Percentiles rank a stretch among this genome's conserved stretches.
These are phyloP conservation scores for Osmozyma mogii DNA, from an alignment of 805 yeast genomes.

Conservation along the genomic window DNA sequence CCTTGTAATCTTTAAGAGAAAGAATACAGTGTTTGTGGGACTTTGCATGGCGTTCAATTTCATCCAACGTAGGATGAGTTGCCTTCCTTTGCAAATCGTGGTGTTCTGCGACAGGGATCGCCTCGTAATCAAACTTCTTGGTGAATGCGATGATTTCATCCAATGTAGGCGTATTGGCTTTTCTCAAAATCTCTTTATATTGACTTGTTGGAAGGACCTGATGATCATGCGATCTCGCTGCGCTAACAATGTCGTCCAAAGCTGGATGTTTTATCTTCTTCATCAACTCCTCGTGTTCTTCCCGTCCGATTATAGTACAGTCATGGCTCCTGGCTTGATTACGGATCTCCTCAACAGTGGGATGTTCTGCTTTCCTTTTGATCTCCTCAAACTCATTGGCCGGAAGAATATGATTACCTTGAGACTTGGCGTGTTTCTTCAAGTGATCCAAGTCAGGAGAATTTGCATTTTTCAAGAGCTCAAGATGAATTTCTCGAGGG, in stretches of 20 bases:
- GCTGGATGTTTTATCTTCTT: neutral
- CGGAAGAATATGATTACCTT: conserved; percentile 9
- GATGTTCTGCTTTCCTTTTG: too few species aligned
- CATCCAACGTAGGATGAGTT: too few species aligned
- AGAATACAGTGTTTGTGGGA: too few species aligned
- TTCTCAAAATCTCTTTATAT: conserved; percentile 3
- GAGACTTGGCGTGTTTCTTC: conserved; percentile 12
- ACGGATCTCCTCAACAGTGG: too few species aligned
- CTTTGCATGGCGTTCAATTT: conserved; percentile 5
- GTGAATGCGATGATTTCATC: conserved; percentile 3
- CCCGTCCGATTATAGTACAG: conserved; percentile 2
- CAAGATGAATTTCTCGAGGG: too few species aligned
- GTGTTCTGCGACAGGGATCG: too few species aligned
- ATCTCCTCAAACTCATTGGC: conserved; percentile 1
- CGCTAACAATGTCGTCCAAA: neutral
- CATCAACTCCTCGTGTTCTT: neutral
- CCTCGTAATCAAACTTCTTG: neutral
- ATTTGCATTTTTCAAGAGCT: conserved; percentile 8
- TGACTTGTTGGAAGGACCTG: neutral
- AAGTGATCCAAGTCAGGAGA: conserved; percentile 21
- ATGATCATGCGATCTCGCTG: neutral
- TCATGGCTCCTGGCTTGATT: too few species aligned
- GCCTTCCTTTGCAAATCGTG: too few species aligned
- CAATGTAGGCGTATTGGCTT: conserved; percentile 10
- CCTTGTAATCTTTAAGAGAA: too few species aligned